Percentiles rank a stretch among this genome's conserved stretches.
phyloP scores from a whole-genome alignment of 768 basidiomycete species.

The Leccinum pellstonianum region DNA sequence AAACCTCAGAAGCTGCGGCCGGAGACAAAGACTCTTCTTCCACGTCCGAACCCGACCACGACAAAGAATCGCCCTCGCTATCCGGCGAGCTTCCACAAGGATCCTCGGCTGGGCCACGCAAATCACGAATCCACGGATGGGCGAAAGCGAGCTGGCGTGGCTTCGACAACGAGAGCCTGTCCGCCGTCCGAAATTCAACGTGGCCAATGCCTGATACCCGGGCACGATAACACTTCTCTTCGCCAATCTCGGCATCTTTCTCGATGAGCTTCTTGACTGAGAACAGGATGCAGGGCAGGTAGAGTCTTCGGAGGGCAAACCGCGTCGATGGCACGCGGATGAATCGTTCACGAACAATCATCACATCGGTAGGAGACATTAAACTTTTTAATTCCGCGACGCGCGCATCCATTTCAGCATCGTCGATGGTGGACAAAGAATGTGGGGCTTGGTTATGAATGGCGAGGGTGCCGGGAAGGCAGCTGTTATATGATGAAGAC shows the following conservation, averaged over 20 bases:
- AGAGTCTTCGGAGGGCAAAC: constrained; percentile 1
- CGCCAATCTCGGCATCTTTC: not conserved
- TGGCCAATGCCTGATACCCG: constrained; percentile 1
- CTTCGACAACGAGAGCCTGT: not conserved
- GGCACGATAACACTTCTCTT: constrained; percentile 1
- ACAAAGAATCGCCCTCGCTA: not conserved
- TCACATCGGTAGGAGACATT: not conserved
- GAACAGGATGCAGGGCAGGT: constrained; percentile 14
- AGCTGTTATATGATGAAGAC: constrained; percentile 14
- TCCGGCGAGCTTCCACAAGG: not conserved
- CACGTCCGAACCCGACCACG: not conserved
- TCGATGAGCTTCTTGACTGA: not conserved
- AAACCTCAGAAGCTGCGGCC: not conserved
- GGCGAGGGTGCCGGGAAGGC: constrained; percentile 3
- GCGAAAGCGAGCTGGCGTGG: constrained; percentile 3
- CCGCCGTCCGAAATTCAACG: constrained; percentile 2
- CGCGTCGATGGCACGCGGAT: not conserved
- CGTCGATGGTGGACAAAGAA: not conserved
- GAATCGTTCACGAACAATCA: not conserved
- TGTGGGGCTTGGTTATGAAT: not conserved
- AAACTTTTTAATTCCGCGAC: not conserved
- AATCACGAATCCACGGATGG: constrained; percentile 15
- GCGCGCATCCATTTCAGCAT: not conserved
- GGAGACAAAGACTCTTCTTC: not conserved
- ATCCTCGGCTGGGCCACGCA: not conserved